phyloP scores from a whole-genome alignment of 768 basidiomycete genomes.

The Tephrocybe rancida region DNA sequence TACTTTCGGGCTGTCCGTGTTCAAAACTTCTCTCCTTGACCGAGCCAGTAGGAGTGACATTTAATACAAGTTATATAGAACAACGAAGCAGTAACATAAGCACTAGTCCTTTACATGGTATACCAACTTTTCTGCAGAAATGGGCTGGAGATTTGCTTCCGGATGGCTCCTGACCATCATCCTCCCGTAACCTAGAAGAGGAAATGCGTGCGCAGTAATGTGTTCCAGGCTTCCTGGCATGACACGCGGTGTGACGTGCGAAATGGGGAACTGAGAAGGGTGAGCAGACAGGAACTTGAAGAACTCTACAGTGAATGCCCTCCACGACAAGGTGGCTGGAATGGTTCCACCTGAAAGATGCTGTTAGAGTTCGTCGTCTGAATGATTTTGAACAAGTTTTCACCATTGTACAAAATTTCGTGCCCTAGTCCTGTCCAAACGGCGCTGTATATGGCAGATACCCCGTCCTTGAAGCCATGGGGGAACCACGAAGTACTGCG shows the following conservation, averaged over 20 bases:
- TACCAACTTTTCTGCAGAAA: conserved; percentile 34
- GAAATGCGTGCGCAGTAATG: conserved; percentile 29
- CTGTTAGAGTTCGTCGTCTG: background rate
- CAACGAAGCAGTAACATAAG: too few relatives aligned
- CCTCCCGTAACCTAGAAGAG: conserved; percentile 30
- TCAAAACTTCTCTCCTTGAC: too few relatives aligned
- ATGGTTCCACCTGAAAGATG: conserved; percentile 21
- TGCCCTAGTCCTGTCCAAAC: conserved; percentile 36
- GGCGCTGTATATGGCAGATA: conserved; percentile 29
- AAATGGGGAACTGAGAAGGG: conserved; percentile 23
- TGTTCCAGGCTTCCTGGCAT: conserved; percentile 33
- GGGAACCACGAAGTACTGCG: conserved; percentile 27
- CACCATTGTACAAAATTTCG: conserved; percentile 32
- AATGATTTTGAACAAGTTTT: background rate
- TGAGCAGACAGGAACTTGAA: conserved; percentile 30
- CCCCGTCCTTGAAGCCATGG: conserved; percentile 25
- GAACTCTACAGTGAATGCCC: conserved; percentile 32
- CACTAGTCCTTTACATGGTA: conserved; percentile 17
- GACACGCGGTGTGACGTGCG: conserved; percentile 27
- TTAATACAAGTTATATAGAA: too few relatives aligned
- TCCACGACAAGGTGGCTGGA: conserved; percentile 23
- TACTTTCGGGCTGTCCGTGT: too few relatives aligned
- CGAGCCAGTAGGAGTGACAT: too few relatives aligned
- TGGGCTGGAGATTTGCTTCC: conserved; percentile 26
- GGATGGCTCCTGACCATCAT: conserved; percentile 21